Conservation (phyloP, 257 asterid species). For the Haberlea rhodopensis region DNA sequence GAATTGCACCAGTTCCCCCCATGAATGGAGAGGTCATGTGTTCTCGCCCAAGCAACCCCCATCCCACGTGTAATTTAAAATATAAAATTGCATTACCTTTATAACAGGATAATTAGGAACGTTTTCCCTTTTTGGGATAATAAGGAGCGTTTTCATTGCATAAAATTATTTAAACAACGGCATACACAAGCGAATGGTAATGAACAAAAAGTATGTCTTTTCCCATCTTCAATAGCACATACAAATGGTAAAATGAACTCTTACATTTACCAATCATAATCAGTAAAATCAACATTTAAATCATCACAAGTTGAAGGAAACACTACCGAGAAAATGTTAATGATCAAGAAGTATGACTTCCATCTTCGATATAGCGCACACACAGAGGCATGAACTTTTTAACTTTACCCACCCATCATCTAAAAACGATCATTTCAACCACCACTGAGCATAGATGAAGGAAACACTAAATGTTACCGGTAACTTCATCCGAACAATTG, state of each 20-base stretch:
- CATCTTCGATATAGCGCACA: slow-evolving; percentile 16
- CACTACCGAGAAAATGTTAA: background rate
- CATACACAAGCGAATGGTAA: background rate
- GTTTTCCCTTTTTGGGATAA: no score
- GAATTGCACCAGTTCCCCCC: background rate
- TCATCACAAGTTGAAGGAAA: background rate
- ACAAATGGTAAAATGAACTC: background rate
- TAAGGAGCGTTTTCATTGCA: no score
- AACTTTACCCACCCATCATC: background rate
- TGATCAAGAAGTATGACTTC: slow-evolving; percentile 1
- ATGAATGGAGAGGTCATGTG: background rate
- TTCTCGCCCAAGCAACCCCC: background rate
- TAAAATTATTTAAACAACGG: background rate
- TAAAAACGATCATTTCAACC: slow-evolving; percentile 1
- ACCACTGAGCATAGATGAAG: slow-evolving; percentile 9
- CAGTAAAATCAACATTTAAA: background rate
- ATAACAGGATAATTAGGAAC: background rate
- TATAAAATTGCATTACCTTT: background rate
- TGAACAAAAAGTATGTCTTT: background rate
- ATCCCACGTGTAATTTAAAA: background rate
- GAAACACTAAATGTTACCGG: slow-evolving; percentile 40
- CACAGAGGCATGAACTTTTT: no score
- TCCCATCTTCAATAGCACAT: slow-evolving; percentile 17
- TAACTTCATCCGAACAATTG: slow-evolving; percentile 33
- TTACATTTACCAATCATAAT: background rate